A percentile compares a stretch with the other conserved stretches of the same genome.
These are phyloP conservation scores for Acacia melanoxylon DNA, from an alignment of 306 rosid species.

Conservation along the genomic window DNA sequence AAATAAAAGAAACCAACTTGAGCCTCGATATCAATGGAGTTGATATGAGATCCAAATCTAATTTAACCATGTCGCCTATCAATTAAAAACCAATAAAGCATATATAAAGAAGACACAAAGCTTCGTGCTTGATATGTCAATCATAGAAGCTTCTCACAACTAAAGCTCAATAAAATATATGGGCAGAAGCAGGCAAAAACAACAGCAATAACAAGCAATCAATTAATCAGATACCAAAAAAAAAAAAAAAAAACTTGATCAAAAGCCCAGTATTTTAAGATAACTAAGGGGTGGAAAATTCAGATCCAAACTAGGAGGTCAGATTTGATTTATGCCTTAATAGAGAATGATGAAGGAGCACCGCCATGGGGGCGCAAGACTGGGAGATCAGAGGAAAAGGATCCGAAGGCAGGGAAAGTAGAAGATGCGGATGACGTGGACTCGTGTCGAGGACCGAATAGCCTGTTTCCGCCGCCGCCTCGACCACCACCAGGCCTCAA, in stretches of 20 bases:
- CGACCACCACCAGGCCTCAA: constrained; percentile 99
- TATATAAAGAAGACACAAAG: neutral
- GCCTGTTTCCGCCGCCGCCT: constrained; percentile 64
- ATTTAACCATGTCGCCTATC: neutral
- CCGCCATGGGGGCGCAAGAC: constrained; percentile 59
- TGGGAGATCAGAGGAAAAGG: constrained; percentile 62
- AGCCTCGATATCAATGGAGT: neutral
- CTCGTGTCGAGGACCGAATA: constrained; percentile 62
- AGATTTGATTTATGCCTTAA: constrained; percentile 44
- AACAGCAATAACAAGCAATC: neutral
- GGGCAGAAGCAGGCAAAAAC: neutral
- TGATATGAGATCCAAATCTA: constrained; percentile 29
- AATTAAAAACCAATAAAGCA: neutral
- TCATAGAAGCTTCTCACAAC: neutral
- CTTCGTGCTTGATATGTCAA: neutral
- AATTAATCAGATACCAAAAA: neutral
- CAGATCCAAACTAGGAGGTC: neutral
- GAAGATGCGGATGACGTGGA: constrained; percentile 46
- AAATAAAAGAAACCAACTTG: neutral
- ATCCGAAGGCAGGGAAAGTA: constrained; percentile 42
- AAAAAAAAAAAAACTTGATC: neutral
- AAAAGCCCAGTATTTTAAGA: constrained; percentile 22
- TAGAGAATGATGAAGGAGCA: constrained; percentile 40
- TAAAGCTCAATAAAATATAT: neutral
- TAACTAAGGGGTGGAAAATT: neutral